Conservation (phyloP, 2,329 filamentous ascomycete species). For the Fusarium annulatum region DNA sequence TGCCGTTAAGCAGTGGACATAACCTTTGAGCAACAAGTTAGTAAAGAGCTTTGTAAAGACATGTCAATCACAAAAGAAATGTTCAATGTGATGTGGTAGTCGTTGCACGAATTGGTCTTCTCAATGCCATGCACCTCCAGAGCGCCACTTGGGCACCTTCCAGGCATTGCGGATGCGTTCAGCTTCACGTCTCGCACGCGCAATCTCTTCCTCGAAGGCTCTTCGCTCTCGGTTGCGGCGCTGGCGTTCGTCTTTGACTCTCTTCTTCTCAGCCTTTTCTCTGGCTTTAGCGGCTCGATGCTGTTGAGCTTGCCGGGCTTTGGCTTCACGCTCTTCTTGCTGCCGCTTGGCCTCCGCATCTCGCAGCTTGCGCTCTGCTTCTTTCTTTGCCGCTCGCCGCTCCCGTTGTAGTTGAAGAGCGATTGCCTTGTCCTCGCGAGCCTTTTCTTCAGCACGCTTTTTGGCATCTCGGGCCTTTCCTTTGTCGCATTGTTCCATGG, state of each 20-base stretch:
- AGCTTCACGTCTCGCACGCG: slow-evolving; percentile 20
- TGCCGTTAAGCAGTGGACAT: slow-evolving; percentile 87
- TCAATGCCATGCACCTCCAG: slow-evolving; percentile 36
- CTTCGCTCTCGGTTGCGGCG: slow-evolving; percentile 25
- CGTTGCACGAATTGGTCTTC: slow-evolving; percentile 6
- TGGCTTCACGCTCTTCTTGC: slow-evolving; percentile 27
- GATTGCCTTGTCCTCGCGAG: slow-evolving; percentile 27
- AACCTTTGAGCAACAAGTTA: slow-evolving; percentile 64
- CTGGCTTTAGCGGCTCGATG: slow-evolving; percentile 28
- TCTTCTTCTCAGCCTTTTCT: slow-evolving; percentile 28
- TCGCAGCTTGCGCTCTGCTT: slow-evolving; percentile 32
- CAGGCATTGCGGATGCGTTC: slow-evolving; percentile 32
- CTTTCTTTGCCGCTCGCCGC: slow-evolving; percentile 24
- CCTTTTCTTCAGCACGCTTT: slow-evolving; percentile 18
- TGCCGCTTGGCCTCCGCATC: slow-evolving; percentile 25
- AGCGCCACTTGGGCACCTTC: slow-evolving; percentile 36
- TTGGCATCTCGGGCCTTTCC: slow-evolving; percentile 11
- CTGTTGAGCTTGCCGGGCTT: slow-evolving; percentile 19
- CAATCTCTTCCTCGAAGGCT: slow-evolving; percentile 23
- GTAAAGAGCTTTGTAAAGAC: slow-evolving; percentile 21
- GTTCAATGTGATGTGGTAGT: background rate
- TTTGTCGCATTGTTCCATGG: slow-evolving; percentile 41
- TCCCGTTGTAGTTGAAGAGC: slow-evolving; percentile 16
- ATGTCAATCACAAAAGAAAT: slow-evolving; percentile 20
- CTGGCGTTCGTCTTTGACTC: slow-evolving; percentile 34